phyloP scores from a whole-genome alignment of 352 stramenopile genomes.

The Blastocystis sp. region DNA sequence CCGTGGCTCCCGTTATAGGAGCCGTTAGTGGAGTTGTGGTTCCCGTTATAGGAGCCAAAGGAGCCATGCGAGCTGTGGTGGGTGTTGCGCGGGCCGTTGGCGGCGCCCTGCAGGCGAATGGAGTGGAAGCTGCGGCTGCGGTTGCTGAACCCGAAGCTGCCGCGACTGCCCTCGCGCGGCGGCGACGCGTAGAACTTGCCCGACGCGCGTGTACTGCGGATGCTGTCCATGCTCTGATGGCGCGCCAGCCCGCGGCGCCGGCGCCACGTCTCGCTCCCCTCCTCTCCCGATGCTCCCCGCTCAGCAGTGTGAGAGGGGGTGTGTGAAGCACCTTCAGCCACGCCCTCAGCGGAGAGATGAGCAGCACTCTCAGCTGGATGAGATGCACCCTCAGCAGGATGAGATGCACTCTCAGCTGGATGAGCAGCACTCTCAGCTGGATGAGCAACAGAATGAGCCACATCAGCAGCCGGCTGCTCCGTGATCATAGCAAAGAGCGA shows the following conservation, averaged over 20 bases:
- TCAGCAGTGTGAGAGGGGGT: neutral
- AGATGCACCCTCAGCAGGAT: neutral
- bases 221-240: neutral
- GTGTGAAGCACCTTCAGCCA: neutral
- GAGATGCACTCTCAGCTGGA: neutral
- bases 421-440: no score
- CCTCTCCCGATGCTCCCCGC: neutral
- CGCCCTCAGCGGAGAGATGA: neutral
- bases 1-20: neutral
- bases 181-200: neutral
- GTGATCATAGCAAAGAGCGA: constrained; percentile 43
- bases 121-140: constrained; percentile 13
- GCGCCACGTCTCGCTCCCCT: neutral
- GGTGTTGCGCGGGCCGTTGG: neutral
- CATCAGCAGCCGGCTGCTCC: neutral
- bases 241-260: no score
- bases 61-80: neutral
- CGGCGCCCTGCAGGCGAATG: neutral
- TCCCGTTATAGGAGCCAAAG: neutral
- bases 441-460: neutral
- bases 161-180: neutral
- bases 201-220: no score
- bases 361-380: no score
- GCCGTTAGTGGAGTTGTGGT: neutral
- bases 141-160: neutral